Evolutionary conservation across 2,329 filamentous ascomycete species (phyloP).

Genomic region (Pyrenochaeta sp.): DNA sequence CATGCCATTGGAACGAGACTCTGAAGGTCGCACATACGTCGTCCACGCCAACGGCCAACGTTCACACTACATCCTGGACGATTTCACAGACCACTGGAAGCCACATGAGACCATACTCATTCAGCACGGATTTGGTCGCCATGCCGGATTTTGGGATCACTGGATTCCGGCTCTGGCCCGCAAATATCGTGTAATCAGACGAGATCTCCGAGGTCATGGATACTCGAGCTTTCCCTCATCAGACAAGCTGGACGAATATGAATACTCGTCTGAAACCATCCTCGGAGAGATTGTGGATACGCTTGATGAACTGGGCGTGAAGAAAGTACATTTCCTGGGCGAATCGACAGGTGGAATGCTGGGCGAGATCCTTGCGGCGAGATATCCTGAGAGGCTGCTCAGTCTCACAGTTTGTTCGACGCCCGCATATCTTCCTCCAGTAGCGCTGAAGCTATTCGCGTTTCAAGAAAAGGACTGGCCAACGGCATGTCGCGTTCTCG

Average conservation of each 20-base stretch:
- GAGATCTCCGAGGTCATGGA: constrained; percentile 46
- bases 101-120: constrained; percentile 44
- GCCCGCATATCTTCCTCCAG: constrained; percentile 35
- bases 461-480: constrained; percentile 37
- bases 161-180: constrained; percentile 45
- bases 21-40: constrained; percentile 33
- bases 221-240: constrained; percentile 32
- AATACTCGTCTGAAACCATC: constrained; percentile 35
- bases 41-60: constrained; percentile 38
- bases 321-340: constrained; percentile 45
- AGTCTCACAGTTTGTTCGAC: constrained; percentile 43
- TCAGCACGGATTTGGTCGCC: constrained; percentile 48
- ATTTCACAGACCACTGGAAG: constrained; percentile 43
- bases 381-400: constrained; percentile 36
- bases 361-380: constrained; percentile 43
- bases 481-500: constrained; percentile 37
- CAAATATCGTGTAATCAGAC: constrained; percentile 41
- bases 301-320: constrained; percentile 39
- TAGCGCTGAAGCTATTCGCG: constrained; percentile 40
- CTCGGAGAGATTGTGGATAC: constrained; percentile 44
- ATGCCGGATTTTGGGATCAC: constrained; percentile 46
- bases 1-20: constrained; percentile 32
- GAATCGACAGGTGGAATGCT: constrained; percentile 46
- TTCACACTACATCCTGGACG: constrained; percentile 38
- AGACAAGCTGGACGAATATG: constrained; percentile 15